Evolutionary conservation across 495 filamentous ascomycete genomes (phyloP).

Genomic region (Letharia columbiana): DNA sequence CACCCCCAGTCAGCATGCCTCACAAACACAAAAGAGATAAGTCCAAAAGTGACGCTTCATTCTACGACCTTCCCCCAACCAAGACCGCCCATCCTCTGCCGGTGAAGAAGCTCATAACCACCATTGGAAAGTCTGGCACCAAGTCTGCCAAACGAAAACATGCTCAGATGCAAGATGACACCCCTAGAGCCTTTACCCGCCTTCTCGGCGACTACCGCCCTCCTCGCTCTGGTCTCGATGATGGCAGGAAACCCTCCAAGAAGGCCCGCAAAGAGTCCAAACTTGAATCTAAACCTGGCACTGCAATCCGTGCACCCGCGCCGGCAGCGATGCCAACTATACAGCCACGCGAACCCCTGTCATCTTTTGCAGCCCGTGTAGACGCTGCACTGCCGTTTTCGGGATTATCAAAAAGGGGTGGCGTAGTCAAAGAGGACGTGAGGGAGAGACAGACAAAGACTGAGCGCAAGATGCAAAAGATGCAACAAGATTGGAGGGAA

Average conservation of each 20-base stretch:
- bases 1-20: slow-evolving; percentile 48
- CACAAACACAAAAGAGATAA: slow-evolving; percentile 70
- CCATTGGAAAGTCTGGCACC: slow-evolving; percentile 30
- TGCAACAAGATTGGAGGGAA: slow-evolving; percentile 75
- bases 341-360: slow-evolving; percentile 68
- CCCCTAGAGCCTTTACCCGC: slow-evolving; percentile 74
- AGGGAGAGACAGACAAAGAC: slow-evolving; percentile 63
- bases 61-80: slow-evolving; percentile 69
- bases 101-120: slow-evolving; percentile 30
- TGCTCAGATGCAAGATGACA: slow-evolving; percentile 57
- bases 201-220: slow-evolving; percentile 59
- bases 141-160: slow-evolving; percentile 43
- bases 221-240: slow-evolving; percentile 57
- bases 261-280: slow-evolving; percentile 23
- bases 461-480: slow-evolving; percentile 69
- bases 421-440: slow-evolving; percentile 28
- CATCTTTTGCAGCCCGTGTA: slow-evolving; percentile 76
- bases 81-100: slow-evolving; percentile 62
- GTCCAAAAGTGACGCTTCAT: slow-evolving; percentile 30
- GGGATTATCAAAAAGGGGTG: slow-evolving; percentile 47
- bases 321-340: slow-evolving; percentile 51
- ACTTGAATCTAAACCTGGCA: not conserved
- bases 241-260: slow-evolving; percentile 38
- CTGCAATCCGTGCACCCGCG: slow-evolving; percentile 15
- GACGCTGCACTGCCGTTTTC: slow-evolving; percentile 74